Percentiles rank a stretch among this genome's conserved stretches.
Evolutionary conservation across 2,329 filamentous ascomycete genomes (phyloP).

Genomic region (Zasmidium citrigriseum): DNA sequence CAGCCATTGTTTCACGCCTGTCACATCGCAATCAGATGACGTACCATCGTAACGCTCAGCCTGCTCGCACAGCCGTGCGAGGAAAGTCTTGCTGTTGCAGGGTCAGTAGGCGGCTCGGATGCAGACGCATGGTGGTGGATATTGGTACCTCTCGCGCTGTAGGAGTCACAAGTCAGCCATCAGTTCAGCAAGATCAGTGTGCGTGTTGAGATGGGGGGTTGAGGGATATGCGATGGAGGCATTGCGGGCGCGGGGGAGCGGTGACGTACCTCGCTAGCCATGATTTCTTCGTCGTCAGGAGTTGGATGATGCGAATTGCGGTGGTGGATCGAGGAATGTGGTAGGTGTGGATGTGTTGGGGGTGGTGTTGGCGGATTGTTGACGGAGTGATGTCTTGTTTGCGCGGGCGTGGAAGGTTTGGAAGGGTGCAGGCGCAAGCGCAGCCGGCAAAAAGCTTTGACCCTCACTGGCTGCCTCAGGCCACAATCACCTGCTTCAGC

Average conservation of each 20-base stretch:
- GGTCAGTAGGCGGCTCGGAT: conserved; percentile 21
- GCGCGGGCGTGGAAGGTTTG: background rate
- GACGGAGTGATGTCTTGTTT: background rate
- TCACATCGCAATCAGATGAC: conserved; percentile 33
- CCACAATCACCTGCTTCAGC: background rate
- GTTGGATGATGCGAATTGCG: background rate
- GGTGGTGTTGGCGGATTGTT: background rate
- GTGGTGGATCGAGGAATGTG: background rate
- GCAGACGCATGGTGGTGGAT: conserved; percentile 20
- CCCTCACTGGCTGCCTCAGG: background rate
- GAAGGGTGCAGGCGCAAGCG: background rate
- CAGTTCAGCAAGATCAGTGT: conserved; percentile 12
- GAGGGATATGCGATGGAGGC: conserved; percentile 30
- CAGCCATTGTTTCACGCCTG: conserved; percentile 21
- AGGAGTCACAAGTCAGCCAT: conserved; percentile 42
- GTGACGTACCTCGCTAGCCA: conserved; percentile 64
- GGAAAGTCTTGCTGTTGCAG: conserved; percentile 93
- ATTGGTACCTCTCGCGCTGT: conserved; percentile 53
- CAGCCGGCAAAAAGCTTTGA: background rate
- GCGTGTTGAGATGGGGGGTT: conserved; percentile 34
- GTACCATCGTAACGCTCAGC: conserved; percentile 98
- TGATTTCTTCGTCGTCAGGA: conserved; percentile 33
- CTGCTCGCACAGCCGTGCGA: conserved; percentile 99
- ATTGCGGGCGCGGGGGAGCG: conserved; percentile 31
- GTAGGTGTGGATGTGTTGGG: background rate